phyloP scores from a whole-genome alignment of 257 asterid genomes.

The Plectranthus barbatus region DNA sequence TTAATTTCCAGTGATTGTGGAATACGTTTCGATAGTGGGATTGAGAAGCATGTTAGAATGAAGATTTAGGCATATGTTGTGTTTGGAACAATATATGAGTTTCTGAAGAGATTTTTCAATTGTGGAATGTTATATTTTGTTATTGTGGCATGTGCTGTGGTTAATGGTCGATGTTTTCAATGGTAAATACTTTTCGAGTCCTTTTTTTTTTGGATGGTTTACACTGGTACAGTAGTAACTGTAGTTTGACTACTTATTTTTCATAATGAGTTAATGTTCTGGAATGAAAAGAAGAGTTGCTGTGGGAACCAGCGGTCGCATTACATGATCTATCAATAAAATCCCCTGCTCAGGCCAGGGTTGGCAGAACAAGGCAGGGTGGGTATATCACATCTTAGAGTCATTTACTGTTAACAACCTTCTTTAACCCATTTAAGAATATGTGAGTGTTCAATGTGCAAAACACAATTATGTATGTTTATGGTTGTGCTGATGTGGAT shows the following conservation, averaged over 20 bases:
- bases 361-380: neutral
- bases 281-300: no score
- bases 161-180: neutral
- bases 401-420: no score
- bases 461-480: neutral
- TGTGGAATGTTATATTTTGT: neutral
- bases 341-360: neutral
- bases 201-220: neutral
- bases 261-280: no score
- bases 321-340: neutral
- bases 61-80: neutral
- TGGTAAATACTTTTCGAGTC: neutral
- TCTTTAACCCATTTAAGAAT: no score
- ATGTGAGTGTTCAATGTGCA: no score
- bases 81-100: neutral
- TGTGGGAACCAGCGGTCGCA: no score
- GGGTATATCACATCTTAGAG: neutral
- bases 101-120: neutral
- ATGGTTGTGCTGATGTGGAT: neutral
- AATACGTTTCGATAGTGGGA: neutral
- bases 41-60: neutral
- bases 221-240: neutral
- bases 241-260: neutral
- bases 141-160: neutral
- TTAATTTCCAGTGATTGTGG: neutral